Evolutionary conservation across 2,329 filamentous ascomycete genomes (phyloP).

Genomic region (Penicillium crustosum): DNA sequence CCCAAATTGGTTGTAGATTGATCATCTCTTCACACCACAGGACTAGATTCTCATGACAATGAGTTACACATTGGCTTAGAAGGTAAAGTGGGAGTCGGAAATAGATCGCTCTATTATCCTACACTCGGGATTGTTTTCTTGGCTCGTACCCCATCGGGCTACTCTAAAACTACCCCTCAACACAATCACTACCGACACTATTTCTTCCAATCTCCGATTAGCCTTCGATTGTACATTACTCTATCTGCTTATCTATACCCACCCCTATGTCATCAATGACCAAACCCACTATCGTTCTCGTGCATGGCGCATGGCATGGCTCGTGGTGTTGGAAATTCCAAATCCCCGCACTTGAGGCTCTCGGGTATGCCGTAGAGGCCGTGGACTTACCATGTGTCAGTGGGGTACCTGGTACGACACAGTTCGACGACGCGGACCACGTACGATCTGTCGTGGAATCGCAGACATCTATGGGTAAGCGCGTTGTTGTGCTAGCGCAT

Average conservation of each 20-base stretch:
- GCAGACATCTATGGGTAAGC: background rate
- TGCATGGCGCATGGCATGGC: conserved; percentile 5
- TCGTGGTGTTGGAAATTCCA: conserved; percentile 7
- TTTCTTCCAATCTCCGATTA: background rate
- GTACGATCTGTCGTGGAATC: background rate
- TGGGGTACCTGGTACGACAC: background rate
- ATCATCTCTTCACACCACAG: too few relatives aligned
- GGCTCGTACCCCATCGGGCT: too few relatives aligned
- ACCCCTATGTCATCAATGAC: background rate
- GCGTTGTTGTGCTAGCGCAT: background rate
- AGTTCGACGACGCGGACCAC: background rate
- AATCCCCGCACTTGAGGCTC: conserved; percentile 1
- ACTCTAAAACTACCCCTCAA: too few relatives aligned
- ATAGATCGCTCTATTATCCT: too few relatives aligned
- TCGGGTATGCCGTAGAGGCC: background rate
- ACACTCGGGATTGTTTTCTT: too few relatives aligned
- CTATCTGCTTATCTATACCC: background rate
- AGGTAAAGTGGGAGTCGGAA: too few relatives aligned
- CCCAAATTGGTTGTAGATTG: too few relatives aligned
- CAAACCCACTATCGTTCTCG: conserved; percentile 3
- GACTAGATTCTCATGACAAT: too few relatives aligned
- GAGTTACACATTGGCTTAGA: too few relatives aligned
- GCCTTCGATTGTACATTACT: background rate
- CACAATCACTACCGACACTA: too few relatives aligned
- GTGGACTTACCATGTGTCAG: background rate